A percentile compares a stretch with the other conserved stretches of the same genome.
These are phyloP conservation scores for Fusarium neocosmosporiellum DNA, from an alignment of 2,329 filamentous ascomycete species.

Conservation along the genomic window DNA sequence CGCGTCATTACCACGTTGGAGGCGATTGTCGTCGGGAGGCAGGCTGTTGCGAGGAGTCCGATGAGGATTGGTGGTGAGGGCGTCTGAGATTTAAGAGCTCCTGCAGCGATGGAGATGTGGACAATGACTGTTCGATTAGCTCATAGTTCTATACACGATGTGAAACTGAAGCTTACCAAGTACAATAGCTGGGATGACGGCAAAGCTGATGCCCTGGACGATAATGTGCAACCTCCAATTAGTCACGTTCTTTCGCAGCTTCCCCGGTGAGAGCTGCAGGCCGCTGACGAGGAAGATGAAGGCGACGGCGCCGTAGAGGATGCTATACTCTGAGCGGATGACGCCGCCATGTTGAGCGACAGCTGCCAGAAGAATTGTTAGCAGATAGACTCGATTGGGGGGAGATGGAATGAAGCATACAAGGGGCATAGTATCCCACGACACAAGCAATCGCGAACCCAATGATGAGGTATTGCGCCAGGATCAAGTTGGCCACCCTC, in stretches of 20 bases:
- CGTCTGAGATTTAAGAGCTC: constrained; percentile 60
- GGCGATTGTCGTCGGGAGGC: constrained; percentile 77
- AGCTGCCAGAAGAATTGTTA: constrained; percentile 45
- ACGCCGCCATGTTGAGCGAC: constrained; percentile 61
- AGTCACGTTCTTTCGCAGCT: constrained; percentile 69
- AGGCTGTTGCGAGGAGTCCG: constrained; percentile 75
- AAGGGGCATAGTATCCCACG: constrained; percentile 56
- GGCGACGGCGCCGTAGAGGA: constrained; percentile 76
- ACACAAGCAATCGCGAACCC: constrained; percentile 67
- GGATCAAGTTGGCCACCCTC: constrained; percentile 49
- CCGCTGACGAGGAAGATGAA: constrained; percentile 79
- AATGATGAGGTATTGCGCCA: constrained; percentile 73
- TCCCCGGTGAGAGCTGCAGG: constrained; percentile 72
- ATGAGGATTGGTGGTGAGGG: constrained; percentile 74
- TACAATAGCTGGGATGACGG: constrained; percentile 72
- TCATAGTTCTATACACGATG: constrained; percentile 4
- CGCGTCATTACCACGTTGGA: constrained; percentile 81
- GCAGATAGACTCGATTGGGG: background rate
- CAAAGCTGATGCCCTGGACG: constrained; percentile 74
- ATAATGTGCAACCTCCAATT: constrained; percentile 77
- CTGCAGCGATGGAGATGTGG: constrained; percentile 60
- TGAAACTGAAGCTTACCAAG: constrained; percentile 55
- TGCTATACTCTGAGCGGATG: constrained; percentile 66
- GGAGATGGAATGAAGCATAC: constrained; percentile 46
- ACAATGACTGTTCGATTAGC: constrained; percentile 52